phyloP scores from a whole-genome alignment of 495 filamentous ascomycete genomes.

The Umbilicaria muhlenbergii region DNA sequence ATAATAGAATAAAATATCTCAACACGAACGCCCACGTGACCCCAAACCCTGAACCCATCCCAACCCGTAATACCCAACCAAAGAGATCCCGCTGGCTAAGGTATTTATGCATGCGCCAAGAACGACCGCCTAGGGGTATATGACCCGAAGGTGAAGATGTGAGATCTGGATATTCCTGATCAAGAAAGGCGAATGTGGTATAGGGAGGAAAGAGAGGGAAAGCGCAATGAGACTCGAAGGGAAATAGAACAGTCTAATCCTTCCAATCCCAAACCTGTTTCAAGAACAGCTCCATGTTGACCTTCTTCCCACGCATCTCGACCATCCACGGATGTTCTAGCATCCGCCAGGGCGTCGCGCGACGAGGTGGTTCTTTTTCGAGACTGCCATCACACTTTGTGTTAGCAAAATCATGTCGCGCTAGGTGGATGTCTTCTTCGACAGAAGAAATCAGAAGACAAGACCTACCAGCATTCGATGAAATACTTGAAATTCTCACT shows the following conservation, averaged over 20 bases:
- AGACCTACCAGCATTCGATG: constrained; percentile 92
- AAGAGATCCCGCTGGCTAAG: background rate
- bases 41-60: too few species aligned
- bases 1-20: too few species aligned
- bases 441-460: background rate
- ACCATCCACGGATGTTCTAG: constrained; percentile 97
- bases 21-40: too few species aligned
- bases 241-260: constrained; percentile 19
- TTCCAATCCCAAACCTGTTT: constrained; percentile 94
- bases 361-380: constrained; percentile 76
- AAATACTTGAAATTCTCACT: constrained; percentile 97
- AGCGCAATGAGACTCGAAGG: background rate
- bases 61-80: background rate
- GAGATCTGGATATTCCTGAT: background rate
- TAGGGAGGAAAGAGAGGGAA: background rate
- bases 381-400: constrained; percentile 37
- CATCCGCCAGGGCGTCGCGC: constrained; percentile 96
- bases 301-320: constrained; percentile 87
- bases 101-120: background rate
- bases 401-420: background rate
- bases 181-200: background rate
- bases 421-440: background rate
- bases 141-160: background rate
- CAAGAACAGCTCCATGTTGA: constrained; percentile 90
- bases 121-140: background rate